phyloP scores from a whole-genome alignment of 331 rosid species.

The Stylosanthes scabra region DNA sequence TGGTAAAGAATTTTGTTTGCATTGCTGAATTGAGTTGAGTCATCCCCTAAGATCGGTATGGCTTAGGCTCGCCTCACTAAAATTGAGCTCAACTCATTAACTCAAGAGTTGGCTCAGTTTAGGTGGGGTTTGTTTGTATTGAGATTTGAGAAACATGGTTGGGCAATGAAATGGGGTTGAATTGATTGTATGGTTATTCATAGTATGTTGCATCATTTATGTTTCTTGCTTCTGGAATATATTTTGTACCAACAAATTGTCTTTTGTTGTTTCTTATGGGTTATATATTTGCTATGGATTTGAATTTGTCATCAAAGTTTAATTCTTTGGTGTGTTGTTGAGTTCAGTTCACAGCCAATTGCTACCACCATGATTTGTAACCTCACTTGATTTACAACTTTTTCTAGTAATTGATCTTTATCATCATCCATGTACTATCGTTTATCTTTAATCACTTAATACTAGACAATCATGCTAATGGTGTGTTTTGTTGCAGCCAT shows the following conservation, averaged over 20 bases:
- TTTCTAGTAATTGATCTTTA: neutral
- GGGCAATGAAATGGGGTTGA: neutral
- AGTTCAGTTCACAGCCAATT: neutral
- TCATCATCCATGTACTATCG: neutral
- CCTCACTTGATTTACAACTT: neutral
- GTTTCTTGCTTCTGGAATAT: neutral
- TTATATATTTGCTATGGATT: neutral
- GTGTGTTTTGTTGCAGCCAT: neutral
- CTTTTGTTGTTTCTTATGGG: neutral
- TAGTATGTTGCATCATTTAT: neutral
- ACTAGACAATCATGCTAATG: neutral
- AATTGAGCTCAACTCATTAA: too few species aligned
- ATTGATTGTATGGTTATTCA: neutral
- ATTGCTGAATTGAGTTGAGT: too few species aligned
- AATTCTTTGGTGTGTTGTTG: neutral
- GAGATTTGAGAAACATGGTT: neutral
- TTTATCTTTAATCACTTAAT: neutral
- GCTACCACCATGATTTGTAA: neutral
- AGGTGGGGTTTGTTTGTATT: too few species aligned
- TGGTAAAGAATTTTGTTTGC: neutral
- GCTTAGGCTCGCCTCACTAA: too few species aligned
- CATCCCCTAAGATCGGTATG: too few species aligned
- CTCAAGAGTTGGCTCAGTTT: too few species aligned
- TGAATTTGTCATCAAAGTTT: neutral
- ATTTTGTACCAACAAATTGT: neutral